Percentiles rank a stretch among this genome's conserved stretches.
Evolutionary conservation across 179 eudicot genomes (phyloP).

Genomic region (Actinidia polygama): DNA sequence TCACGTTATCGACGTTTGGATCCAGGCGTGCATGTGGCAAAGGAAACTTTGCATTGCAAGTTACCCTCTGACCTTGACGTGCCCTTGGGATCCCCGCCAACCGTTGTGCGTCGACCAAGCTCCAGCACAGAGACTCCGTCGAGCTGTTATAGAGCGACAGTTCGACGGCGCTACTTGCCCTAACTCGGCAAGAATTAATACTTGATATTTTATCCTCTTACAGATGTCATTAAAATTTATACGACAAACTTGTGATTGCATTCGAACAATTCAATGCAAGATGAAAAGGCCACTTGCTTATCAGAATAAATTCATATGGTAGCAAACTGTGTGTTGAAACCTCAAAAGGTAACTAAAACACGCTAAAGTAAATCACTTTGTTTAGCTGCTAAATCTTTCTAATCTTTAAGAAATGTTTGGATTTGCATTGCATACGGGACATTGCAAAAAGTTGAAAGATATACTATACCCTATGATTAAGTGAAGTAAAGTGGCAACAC

Average conservation of each 20-base stretch:
- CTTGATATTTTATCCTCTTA: too few species aligned
- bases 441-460: neutral
- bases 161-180: too few species aligned
- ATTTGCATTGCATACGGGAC: neutral
- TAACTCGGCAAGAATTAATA: too few species aligned
- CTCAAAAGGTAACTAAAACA: neutral
- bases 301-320: neutral
- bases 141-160: too few species aligned
- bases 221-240: too few species aligned
- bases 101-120: too few species aligned
- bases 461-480: neutral
- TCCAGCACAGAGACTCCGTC: too few species aligned
- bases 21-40: too few species aligned
- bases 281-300: neutral
- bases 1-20: too few species aligned
- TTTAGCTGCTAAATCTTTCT: neutral
- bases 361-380: neutral
- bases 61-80: too few species aligned
- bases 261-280: neutral
- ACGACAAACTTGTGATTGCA: neutral
- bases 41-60: too few species aligned
- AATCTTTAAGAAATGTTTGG: neutral
- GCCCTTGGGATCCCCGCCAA: too few species aligned
- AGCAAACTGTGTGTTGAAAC: neutral
- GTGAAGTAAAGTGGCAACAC: neutral